Evolutionary conservation across 2,329 filamentous ascomycete genomes (phyloP).

Genomic region (Blastomyces parvus): DNA sequence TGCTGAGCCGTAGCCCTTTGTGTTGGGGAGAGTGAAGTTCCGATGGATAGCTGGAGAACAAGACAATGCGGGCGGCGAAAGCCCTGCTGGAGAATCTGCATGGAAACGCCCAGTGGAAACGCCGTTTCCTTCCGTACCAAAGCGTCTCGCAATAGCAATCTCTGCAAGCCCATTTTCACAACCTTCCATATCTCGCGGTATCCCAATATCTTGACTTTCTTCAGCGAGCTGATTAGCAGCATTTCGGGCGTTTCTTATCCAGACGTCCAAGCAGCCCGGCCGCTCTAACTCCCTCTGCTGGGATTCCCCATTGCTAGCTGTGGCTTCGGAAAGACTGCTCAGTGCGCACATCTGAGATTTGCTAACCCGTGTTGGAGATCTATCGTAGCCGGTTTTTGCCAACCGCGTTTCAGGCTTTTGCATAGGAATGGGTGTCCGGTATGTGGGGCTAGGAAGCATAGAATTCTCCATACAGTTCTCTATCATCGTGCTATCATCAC

Average conservation of each 20-base stretch:
- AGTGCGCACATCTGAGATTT: not conserved
- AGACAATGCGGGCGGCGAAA: not conserved
- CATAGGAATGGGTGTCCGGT: not conserved
- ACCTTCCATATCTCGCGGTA: not conserved
- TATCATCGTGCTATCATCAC: not conserved
- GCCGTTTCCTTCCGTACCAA: conserved; percentile 4
- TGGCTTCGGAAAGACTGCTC: not conserved
- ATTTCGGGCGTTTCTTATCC: not conserved
- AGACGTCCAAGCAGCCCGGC: not conserved
- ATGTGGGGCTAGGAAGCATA: not conserved
- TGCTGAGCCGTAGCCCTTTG: not conserved
- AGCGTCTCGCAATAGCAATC: not conserved
- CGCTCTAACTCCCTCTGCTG: not conserved
- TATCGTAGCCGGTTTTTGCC: not conserved
- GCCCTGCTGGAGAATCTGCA: not conserved
- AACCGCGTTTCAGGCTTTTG: not conserved
- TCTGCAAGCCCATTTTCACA: not conserved
- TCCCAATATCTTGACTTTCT: not conserved
- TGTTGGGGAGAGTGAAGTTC: not conserved
- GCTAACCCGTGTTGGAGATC: not conserved
- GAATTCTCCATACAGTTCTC: not conserved
- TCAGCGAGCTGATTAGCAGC: not conserved
- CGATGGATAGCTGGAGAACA: not conserved
- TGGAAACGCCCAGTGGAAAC: not conserved
- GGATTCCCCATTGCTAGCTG: not conserved